Evolutionary conservation across 495 filamentous ascomycete species (phyloP).

Genomic region (Penicilliopsis zonata): DNA sequence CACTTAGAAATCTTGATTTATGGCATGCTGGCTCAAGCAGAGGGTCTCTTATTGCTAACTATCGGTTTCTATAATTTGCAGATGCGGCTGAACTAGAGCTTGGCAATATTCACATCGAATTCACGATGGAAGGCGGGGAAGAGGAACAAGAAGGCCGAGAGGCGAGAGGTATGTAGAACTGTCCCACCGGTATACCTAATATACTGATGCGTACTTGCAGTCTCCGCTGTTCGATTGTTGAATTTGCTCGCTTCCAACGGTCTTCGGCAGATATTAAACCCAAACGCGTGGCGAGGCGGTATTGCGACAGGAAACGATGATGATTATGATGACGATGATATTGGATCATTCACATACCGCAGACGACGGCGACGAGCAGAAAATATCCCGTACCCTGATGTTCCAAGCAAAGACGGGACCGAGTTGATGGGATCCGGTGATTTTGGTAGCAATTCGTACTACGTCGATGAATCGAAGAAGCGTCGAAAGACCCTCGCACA

Average conservation of each 20-base stretch:
- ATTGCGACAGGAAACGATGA: constrained; percentile 10
- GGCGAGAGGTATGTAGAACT: constrained; percentile 10
- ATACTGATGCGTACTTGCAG: too few relatives aligned
- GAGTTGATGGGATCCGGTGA: constrained; percentile 68
- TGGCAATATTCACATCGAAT: constrained; percentile 38
- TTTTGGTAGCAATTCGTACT: constrained; percentile 55
- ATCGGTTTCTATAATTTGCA: constrained; percentile 2
- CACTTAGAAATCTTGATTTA: constrained; percentile 12
- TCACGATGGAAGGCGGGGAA: constrained; percentile 29
- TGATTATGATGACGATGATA: constrained; percentile 14
- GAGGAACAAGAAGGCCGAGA: constrained; percentile 25
- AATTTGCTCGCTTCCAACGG: constrained; percentile 24
- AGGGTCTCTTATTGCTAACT: constrained; percentile 3
- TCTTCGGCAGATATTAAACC: constrained; percentile 24
- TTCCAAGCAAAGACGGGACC: constrained; percentile 64
- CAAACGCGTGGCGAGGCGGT: constrained; percentile 16
- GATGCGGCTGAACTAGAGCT: constrained; percentile 17
- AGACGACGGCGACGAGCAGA: constrained; percentile 11
- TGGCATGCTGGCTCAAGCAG: background rate
- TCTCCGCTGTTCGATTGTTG: constrained; percentile 20
- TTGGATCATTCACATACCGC: constrained; percentile 12
- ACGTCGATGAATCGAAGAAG: constrained; percentile 34
- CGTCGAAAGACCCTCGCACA: constrained; percentile 50
- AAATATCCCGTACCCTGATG: constrained; percentile 50
- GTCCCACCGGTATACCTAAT: background rate